phyloP scores from a whole-genome alignment of 2,329 filamentous ascomycete species.

The Hypoxylon sp. region DNA sequence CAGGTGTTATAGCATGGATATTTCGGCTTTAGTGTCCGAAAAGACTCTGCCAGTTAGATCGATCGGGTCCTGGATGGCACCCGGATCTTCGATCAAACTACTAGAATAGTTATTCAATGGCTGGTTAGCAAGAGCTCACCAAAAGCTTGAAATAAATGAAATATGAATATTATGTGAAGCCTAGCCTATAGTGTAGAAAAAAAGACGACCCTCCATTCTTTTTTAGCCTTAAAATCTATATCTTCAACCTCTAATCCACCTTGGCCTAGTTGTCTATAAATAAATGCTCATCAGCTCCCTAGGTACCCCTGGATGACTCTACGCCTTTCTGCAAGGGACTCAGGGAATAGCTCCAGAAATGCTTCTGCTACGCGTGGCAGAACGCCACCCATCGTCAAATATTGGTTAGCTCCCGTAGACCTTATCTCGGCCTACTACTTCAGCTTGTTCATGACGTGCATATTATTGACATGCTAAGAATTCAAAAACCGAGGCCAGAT shows the following conservation, averaged over 20 bases:
- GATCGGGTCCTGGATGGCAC: constrained; percentile 11
- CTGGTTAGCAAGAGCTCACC: not conserved
- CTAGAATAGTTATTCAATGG: not conserved
- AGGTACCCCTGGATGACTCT: not conserved
- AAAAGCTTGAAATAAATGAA: not conserved
- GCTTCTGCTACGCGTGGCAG: constrained; percentile 1
- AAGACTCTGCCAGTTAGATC: not conserved
- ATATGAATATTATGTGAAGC: not conserved
- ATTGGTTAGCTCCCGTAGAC: not conserved
- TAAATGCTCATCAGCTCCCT: not conserved
- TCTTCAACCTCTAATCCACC: not conserved
- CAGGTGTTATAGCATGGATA: not conserved
- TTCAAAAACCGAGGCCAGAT: not conserved
- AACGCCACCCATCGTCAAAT: constrained; percentile 1
- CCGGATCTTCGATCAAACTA: constrained; percentile 20
- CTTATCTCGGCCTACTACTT: constrained; percentile 13
- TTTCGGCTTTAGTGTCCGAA: constrained; percentile 4
- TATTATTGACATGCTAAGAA: constrained; percentile 14
- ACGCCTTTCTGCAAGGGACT: constrained; percentile 11
- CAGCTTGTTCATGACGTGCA: constrained; percentile 10
- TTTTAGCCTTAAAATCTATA: not conserved
- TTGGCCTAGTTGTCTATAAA: not conserved
- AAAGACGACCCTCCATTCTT: not conserved
- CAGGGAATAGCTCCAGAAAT: not conserved
- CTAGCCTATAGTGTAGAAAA: not conserved